These are phyloP conservation scores for Phytopythium boreale DNA, from an alignment of 352 stramenopile species.

Conservation along the genomic window DNA sequence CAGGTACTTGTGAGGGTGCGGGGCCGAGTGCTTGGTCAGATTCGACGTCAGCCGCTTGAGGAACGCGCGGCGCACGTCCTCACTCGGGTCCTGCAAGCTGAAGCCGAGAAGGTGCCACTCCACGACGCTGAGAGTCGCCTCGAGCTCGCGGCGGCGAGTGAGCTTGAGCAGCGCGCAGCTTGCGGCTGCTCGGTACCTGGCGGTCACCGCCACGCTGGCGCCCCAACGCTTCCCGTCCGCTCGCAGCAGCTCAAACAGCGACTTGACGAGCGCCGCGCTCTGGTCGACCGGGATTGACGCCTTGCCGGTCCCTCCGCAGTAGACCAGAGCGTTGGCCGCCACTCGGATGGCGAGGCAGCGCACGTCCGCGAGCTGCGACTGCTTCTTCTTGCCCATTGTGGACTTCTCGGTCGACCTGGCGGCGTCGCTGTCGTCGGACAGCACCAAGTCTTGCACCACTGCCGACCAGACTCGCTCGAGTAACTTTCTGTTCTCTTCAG, in stretches of 20 bases:
- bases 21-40: slow-evolving; percentile 57
- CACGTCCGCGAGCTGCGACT: slow-evolving; percentile 36
- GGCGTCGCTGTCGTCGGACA: slow-evolving; percentile 11
- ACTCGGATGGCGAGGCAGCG: slow-evolving; percentile 63
- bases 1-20: slow-evolving; percentile 78
- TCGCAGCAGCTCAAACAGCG: slow-evolving; percentile 62
- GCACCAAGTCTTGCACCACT: slow-evolving; percentile 45
- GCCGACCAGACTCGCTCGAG: slow-evolving; percentile 32
- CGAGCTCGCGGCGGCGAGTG: slow-evolving; percentile 48
- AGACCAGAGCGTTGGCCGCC: slow-evolving; percentile 52
- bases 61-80: slow-evolving; percentile 69
- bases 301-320: slow-evolving; percentile 22
- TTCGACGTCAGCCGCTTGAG: slow-evolving; percentile 73
- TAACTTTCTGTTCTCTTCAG: not conserved
- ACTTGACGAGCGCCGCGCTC: slow-evolving; percentile 34
- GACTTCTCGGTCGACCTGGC: slow-evolving; percentile 1
- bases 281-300: slow-evolving; percentile 15
- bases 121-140: slow-evolving; percentile 41
- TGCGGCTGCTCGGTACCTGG: slow-evolving; percentile 47
- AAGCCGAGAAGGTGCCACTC: slow-evolving; percentile 83
- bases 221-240: slow-evolving; percentile 52
- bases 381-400: slow-evolving; percentile 17
- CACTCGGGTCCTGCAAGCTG: slow-evolving; percentile 66
- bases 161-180: slow-evolving; percentile 63
- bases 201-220: slow-evolving; percentile 29